These are phyloP conservation scores for Pseudocohnilembus persalinus DNA, from an alignment of 169 alveolate genomes.

Conservation along the genomic window DNA sequence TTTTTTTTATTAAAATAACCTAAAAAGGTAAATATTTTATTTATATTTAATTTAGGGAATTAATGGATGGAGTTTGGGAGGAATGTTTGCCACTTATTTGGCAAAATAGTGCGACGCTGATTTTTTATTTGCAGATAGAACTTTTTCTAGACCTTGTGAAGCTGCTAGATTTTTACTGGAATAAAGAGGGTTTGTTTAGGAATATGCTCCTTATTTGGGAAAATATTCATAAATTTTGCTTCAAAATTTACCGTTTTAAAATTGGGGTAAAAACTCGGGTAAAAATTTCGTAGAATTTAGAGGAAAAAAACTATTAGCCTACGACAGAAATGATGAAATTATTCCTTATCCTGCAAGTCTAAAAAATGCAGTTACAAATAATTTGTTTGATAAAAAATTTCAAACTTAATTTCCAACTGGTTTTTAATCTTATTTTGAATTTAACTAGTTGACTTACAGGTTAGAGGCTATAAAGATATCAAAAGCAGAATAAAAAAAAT, in stretches of 20 bases:
- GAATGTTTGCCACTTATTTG: conserved; percentile 80
- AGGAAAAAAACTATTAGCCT: conserved; percentile 12
- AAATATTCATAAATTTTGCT: not conserved
- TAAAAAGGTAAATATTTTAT: no score
- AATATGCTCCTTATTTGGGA: not conserved
- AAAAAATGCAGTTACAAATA: conserved; percentile 22
- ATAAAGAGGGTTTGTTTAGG: not conserved
- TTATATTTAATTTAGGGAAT: not conserved
- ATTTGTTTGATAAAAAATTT: not conserved
- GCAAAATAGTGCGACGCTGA: conserved; percentile 61
- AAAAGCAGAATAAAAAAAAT: not conserved
- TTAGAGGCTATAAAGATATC: not conserved
- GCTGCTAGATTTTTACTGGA: conserved; percentile 25
- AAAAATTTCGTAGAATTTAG: conserved; percentile 1
- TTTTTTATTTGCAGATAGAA: conserved; percentile 83
- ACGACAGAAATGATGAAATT: conserved; percentile 41
- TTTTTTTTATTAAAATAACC: no score
- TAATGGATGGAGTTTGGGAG: conserved; percentile 90
- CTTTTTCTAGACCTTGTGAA: conserved; percentile 57
- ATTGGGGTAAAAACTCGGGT: conserved; percentile 1
- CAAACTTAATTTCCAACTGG: not conserved
- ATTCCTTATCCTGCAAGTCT: conserved; percentile 37
- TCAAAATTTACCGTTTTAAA: not conserved
- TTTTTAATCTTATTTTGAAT: no score
- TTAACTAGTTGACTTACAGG: not conserved